These are phyloP conservation scores for Mycosarcoma mackinlayi DNA, from an alignment of 1,284 basidiomycete species.

Conservation along the genomic window DNA sequence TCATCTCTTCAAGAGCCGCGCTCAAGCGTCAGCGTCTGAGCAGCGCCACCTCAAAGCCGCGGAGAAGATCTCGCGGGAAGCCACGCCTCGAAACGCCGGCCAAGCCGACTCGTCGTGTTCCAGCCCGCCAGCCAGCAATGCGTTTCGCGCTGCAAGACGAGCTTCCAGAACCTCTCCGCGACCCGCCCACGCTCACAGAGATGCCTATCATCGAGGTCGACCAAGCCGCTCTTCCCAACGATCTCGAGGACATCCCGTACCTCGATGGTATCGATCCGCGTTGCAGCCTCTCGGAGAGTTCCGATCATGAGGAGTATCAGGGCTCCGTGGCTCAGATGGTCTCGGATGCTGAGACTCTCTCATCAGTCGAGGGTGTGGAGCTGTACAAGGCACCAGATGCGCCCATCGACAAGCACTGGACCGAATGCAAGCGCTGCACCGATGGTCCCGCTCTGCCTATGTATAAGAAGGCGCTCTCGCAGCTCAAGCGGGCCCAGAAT, in stretches of 20 bases:
- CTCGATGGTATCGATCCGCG: conserved; percentile 18
- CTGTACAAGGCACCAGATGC: conserved; percentile 21
- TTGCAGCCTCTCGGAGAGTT: conserved; percentile 12
- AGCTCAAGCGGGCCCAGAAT: conserved; percentile 24
- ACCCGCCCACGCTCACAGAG: conserved; percentile 5
- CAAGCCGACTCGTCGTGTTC: conserved; percentile 3
- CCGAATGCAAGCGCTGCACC: conserved; percentile 31
- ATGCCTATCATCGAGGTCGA: conserved; percentile 15
- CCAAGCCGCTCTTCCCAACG: neutral
- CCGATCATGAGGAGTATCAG: conserved; percentile 13
- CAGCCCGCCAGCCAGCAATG: conserved; percentile 13
- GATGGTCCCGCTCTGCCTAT: conserved; percentile 32
- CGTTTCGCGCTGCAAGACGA: conserved; percentile 37
- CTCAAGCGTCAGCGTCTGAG: conserved; percentile 22
- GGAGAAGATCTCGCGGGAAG: neutral
- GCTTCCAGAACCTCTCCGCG: conserved; percentile 21
- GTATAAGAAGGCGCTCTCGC: conserved; percentile 27
- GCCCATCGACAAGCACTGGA: conserved; percentile 34
- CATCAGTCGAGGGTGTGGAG: conserved; percentile 8
- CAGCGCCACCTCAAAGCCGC: neutral
- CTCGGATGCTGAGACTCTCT: conserved; percentile 12
- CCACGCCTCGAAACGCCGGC: conserved; percentile 10
- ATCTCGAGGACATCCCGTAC: conserved; percentile 9
- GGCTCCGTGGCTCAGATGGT: too few relatives aligned
- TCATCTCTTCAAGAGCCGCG: neutral